Evolutionary conservation across 495 filamentous ascomycete species (phyloP).

Genomic region (Podospora pseudocomata): DNA sequence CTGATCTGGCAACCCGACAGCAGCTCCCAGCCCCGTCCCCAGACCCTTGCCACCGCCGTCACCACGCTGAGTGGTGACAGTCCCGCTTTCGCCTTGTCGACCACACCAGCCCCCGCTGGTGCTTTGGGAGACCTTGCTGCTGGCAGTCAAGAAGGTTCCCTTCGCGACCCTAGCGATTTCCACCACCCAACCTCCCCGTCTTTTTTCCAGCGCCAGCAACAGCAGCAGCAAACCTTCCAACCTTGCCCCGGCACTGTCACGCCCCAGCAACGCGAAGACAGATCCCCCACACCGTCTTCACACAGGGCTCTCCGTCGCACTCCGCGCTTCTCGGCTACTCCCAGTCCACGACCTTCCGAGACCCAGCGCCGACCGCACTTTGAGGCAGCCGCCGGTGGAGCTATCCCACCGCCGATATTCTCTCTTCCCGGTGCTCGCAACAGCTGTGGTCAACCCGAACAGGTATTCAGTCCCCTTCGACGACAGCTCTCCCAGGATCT

Average conservation of each 20-base stretch:
- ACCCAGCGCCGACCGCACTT: constrained; percentile 32
- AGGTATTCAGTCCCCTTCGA: constrained; percentile 24
- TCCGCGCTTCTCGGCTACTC: constrained; percentile 42
- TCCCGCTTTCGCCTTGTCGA: constrained; percentile 42
- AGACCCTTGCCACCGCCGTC: constrained; percentile 17
- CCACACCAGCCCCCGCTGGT: constrained; percentile 34
- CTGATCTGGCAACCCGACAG: constrained; percentile 4
- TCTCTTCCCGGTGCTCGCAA: constrained; percentile 28
- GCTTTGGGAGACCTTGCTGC: constrained; percentile 39
- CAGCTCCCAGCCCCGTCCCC: constrained; percentile 13
- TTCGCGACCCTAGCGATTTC: constrained; percentile 45
- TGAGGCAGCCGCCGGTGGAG: constrained; percentile 35
- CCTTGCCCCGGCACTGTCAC: constrained; percentile 27
- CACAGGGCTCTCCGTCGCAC: constrained; percentile 45
- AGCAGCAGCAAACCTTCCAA: constrained; percentile 26
- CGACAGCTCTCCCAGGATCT: constrained; percentile 46
- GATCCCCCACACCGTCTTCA: constrained; percentile 41
- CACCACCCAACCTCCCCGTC: constrained; percentile 35
- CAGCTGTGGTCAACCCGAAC: constrained; percentile 24
- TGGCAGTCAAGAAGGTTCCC: constrained; percentile 37
- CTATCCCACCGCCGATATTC: constrained; percentile 34
- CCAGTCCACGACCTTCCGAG: constrained; percentile 37
- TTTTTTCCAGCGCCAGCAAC: constrained; percentile 45
- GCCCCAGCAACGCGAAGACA: constrained; percentile 27
- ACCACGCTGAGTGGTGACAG: constrained; percentile 41